Evolutionary conservation across 352 stramenopile species (phyloP).

Genomic region (Globisporangium yorkense): DNA sequence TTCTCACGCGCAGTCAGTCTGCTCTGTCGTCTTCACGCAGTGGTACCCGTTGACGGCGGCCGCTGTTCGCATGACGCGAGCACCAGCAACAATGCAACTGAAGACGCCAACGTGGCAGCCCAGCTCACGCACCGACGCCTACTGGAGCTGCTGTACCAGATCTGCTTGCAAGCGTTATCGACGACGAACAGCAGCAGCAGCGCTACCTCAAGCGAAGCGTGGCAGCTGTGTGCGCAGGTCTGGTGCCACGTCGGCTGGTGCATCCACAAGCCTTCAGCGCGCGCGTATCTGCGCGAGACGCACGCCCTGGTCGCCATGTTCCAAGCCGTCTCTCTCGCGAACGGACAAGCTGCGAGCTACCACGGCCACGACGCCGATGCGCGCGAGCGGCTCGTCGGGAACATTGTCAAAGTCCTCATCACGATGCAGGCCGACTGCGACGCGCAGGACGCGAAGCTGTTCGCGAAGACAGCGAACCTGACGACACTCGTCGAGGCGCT

Average conservation of each 20-base stretch:
- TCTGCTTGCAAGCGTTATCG: conserved; percentile 22
- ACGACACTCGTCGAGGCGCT: conserved; percentile 36
- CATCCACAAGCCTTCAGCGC: conserved; percentile 20
- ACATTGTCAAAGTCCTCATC: conserved; percentile 67
- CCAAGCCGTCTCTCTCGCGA: conserved; percentile 32
- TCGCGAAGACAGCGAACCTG: conserved; percentile 23
- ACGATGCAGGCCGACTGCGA: conserved; percentile 25
- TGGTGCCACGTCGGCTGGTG: conserved; percentile 74
- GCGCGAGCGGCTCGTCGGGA: conserved; percentile 52
- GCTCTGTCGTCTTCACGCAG: conserved; percentile 52
- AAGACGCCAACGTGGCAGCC: conserved; percentile 3
- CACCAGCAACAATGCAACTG: neutral
- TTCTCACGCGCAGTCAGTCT: conserved; percentile 40
- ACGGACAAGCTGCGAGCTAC: conserved; percentile 13
- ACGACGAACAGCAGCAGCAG: neutral
- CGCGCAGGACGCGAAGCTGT: conserved; percentile 11
- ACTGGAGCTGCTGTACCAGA: conserved; percentile 23
- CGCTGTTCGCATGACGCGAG: neutral
- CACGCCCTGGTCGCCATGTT: conserved; percentile 27
- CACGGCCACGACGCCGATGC: conserved; percentile 16
- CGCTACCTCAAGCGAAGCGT: conserved; percentile 18
- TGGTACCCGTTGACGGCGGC: conserved; percentile 1
- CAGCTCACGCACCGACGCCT: conserved; percentile 16
- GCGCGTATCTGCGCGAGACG: conserved; percentile 31
- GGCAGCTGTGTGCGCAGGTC: conserved; percentile 61